Base-by-base conservation (phyloP, 139 green algal species). In the Picochlorum sp. region DNA sequence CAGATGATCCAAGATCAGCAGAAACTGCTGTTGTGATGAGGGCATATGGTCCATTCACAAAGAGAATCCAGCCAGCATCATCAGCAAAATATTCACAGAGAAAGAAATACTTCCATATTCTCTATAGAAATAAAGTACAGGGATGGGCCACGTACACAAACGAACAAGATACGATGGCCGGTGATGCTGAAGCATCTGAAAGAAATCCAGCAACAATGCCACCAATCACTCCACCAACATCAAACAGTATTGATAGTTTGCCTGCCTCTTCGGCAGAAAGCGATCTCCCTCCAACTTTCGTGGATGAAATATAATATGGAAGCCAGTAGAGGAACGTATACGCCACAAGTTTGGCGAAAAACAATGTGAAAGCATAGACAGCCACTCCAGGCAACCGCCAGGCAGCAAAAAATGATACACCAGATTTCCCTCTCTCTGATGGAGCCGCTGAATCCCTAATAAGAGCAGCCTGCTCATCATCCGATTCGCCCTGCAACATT, bases 261-360 rank as follows among this genome's bases (percentile, higher is more conserved):
- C 87, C 91, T 1, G 91, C 86, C 32, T 81, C 70, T 70, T 85
- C 80, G 6, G 82, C 75, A 20, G 73, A 79, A 8, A 94, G 79
- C 21, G 78, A 62, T 14, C 71, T 67, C 1, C 80, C 83, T 32
- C 88, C 76, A 20, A 94, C 88, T 18, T 77, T 72, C 26, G 83
- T 93, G 13, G 76, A 73, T 51, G 83, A 84, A 72, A 98, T 92
- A 84, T 97, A 98, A 74, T 88, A 98, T 5, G 92, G 92, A 34
- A 98, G 81, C 92, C 92, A 98, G 81, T 97, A 97, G 8, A 98
- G 81, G 75, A 98, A 97, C 18, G 88, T 96, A 84, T 98, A 98
- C 26, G 92, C 92, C 34, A 97, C 91, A 15, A 98, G 88, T 77
- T 98, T 98, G 67, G 83, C 82, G 71, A 97, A 98, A 80, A 98